These are phyloP conservation scores for Paramecium tetraurelia DNA, from an alignment of 73 alveolate genomes.

Conservation along the genomic window DNA sequence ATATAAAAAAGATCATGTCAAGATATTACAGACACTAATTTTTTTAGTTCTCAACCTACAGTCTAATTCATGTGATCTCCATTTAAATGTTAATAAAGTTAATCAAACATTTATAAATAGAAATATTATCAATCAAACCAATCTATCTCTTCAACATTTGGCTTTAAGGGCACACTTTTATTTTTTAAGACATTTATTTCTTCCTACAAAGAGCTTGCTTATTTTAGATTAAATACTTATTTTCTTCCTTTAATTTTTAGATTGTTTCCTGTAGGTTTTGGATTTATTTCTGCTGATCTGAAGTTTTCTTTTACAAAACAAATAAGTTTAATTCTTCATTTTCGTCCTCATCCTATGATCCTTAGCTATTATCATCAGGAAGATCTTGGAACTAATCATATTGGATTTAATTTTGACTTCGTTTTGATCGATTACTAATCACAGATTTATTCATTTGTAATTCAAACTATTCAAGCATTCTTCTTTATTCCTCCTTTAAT, in stretches of 20 bases:
- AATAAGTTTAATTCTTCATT: background rate
- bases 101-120: background rate
- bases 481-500: background rate
- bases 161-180: background rate
- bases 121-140: background rate
- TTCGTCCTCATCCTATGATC: background rate
- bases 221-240: background rate
- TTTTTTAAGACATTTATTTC: background rate
- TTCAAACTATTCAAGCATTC: background rate
- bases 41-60: background rate
- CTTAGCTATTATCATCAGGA: background rate
- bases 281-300: background rate
- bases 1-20: background rate
- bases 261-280: background rate
- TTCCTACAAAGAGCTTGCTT: background rate
- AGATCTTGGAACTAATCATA: background rate
- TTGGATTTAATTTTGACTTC: background rate
- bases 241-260: background rate
- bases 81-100: background rate
- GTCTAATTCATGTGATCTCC: background rate
- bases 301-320: background rate
- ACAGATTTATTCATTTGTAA: slow-evolving; percentile 9
- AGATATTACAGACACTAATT: background rate
- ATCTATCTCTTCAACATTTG: background rate
- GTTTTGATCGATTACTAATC: slow-evolving; percentile 13